Evolutionary conservation across 1,139 yeast species (phyloP).

Genomic region (Pichia sp.): DNA sequence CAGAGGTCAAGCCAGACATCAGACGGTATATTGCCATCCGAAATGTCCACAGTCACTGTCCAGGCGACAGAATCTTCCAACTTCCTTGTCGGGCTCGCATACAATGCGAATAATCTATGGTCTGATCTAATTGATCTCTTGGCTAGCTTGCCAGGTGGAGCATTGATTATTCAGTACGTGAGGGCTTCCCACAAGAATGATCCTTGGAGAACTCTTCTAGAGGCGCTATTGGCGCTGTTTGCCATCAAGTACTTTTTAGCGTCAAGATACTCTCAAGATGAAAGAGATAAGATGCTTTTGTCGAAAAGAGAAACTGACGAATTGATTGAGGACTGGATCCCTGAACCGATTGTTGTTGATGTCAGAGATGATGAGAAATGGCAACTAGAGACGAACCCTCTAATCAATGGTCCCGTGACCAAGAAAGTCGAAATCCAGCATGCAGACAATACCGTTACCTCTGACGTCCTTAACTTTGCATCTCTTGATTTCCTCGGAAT

Average conservation of each 20-base stretch:
- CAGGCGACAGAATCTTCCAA: constrained; percentile 18
- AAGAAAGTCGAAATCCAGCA: constrained; percentile 24
- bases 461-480: constrained; percentile 52
- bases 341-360: constrained; percentile 68
- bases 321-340: constrained; percentile 84
- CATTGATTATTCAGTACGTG: constrained; percentile 66
- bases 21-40: no score
- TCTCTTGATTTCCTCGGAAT: constrained; percentile 58
- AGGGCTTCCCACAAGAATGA: constrained; percentile 89
- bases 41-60: background rate
- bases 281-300: constrained; percentile 62
- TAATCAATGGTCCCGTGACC: constrained; percentile 50
- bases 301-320: constrained; percentile 70
- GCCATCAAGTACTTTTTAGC: constrained; percentile 82
- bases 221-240: constrained; percentile 68
- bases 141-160: constrained; percentile 67
- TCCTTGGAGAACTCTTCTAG: constrained; percentile 84
- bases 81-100: constrained; percentile 21
- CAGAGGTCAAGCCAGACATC: no score
- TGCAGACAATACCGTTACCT: constrained; percentile 6
- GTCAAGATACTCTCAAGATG: constrained; percentile 73
- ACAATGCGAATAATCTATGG: constrained; percentile 20
- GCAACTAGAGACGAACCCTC: constrained; percentile 59
- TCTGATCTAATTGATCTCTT: constrained; percentile 16
- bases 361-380: constrained; percentile 48